Percentiles rank a stretch among this genome's conserved stretches.
These are phyloP conservation scores for Ophiostoma sp. DNA, from an alignment of 2,329 filamentous ascomycete genomes.

Conservation along the genomic window DNA sequence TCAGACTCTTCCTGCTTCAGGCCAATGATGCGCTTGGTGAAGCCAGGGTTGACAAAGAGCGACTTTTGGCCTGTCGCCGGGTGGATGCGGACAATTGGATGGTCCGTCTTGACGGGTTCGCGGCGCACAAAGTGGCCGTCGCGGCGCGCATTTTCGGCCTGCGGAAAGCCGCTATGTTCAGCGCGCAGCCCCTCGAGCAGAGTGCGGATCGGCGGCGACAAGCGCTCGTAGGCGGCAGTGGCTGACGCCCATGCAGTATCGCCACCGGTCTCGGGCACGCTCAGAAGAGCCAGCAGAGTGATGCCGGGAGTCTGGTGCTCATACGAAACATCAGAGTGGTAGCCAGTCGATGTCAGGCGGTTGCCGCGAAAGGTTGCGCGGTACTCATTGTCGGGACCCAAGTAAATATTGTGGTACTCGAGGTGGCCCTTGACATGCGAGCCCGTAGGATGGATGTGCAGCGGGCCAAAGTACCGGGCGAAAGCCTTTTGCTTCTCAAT, in stretches of 20 bases:
- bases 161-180: constrained; percentile 38
- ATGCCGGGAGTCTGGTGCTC: constrained; percentile 41
- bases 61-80: constrained; percentile 76
- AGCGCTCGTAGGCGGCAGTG: constrained; percentile 36
- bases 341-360: constrained; percentile 37
- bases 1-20: constrained; percentile 64
- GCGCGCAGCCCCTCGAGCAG: constrained; percentile 38
- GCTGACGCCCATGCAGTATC: constrained; percentile 39
- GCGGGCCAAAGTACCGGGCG: constrained; percentile 37
- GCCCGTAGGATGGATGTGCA: constrained; percentile 41
- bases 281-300: constrained; percentile 38
- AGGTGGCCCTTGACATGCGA: constrained; percentile 41
- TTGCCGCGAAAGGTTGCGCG: constrained; percentile 35
- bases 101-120: constrained; percentile 58
- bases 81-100: constrained; percentile 78
- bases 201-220: constrained; percentile 36
- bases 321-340: constrained; percentile 42
- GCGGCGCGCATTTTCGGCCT: constrained; percentile 36
- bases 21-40: constrained; percentile 56
- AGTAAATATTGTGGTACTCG: constrained; percentile 45
- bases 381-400: constrained; percentile 43
- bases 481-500: constrained; percentile 38
- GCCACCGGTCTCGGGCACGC: constrained; percentile 34
- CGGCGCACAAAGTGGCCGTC: constrained; percentile 34
- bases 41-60: constrained; percentile 65